A percentile compares a stretch with the other conserved stretches of the same genome.
Conservation (phyloP, 352 stramenopile species). For the Globisporangium cylindrosporum region DNA sequence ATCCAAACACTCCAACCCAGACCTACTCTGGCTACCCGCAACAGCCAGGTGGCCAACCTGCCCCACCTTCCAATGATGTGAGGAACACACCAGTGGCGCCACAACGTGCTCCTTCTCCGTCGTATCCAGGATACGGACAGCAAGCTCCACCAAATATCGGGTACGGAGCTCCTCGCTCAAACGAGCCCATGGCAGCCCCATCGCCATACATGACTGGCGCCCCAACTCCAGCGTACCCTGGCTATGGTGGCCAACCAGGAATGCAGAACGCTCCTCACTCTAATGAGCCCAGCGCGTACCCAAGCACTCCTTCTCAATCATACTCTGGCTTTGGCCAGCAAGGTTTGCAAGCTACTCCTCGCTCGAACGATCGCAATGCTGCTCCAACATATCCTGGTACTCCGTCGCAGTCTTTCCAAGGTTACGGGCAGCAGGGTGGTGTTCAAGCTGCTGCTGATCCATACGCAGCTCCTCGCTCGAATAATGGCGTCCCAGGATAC, state of each 20-base stretch:
- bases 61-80: conserved; percentile 10
- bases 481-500: conserved; percentile 3
- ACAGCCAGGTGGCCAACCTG: conserved; percentile 20
- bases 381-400: conserved; percentile 28
- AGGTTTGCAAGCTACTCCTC: conserved; percentile 18
- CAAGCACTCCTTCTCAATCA: conserved; percentile 10
- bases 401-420: conserved; percentile 20
- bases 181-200: conserved; percentile 19
- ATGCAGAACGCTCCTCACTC: conserved; percentile 13
- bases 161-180: conserved; percentile 18
- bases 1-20: conserved; percentile 23
- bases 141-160: conserved; percentile 15
- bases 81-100: conserved; percentile 1
- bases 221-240: neutral
- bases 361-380: conserved; percentile 21
- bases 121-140: conserved; percentile 15
- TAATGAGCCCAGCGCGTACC: conserved; percentile 18
- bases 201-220: conserved; percentile 22
- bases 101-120: conserved; percentile 9
- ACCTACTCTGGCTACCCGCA: conserved; percentile 17
- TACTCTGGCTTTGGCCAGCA: conserved; percentile 11
- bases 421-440: conserved; percentile 14
- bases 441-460: conserved; percentile 5
- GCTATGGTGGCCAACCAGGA: conserved; percentile 2
- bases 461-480: conserved; percentile 14